Conservation (phyloP, 2,329 filamentous ascomycete species). For the Aspergillus sp. region DNA sequence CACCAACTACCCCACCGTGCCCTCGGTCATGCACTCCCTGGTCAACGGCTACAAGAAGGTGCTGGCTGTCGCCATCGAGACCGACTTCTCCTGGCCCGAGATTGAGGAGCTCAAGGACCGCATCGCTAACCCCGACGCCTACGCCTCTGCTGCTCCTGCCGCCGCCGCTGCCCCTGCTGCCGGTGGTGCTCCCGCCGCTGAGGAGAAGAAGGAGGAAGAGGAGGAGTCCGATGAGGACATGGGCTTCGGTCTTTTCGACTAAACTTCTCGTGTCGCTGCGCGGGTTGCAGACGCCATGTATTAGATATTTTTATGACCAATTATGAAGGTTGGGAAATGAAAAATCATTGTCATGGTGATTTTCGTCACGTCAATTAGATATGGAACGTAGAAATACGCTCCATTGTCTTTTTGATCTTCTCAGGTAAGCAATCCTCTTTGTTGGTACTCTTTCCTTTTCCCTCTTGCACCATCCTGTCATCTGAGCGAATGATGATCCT, state of each 20-base stretch:
- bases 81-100: slow-evolving; percentile 89
- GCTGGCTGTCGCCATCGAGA: slow-evolving; percentile 77
- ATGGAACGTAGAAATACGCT: slow-evolving; percentile 34
- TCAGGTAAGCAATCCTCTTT: slow-evolving; percentile 22
- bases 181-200: slow-evolving; percentile 51
- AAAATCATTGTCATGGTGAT: slow-evolving; percentile 28
- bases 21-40: slow-evolving; percentile 92
- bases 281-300: slow-evolving; percentile 35
- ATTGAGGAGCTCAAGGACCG: slow-evolving; percentile 99
- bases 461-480: no score
- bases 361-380: slow-evolving; percentile 20
- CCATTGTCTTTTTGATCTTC: slow-evolving; percentile 25
- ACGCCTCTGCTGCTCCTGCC: slow-evolving; percentile 76
- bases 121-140: slow-evolving; percentile 97
- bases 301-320: slow-evolving; percentile 34
- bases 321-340: slow-evolving; percentile 33
- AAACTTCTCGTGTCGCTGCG: slow-evolving; percentile 34
- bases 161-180: slow-evolving; percentile 55
- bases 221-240: slow-evolving; percentile 62
- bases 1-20: slow-evolving; percentile 90
- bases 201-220: slow-evolving; percentile 60
- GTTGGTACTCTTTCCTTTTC: background rate
- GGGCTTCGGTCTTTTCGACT: slow-evolving; percentile 78
- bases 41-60: slow-evolving; percentile 99
- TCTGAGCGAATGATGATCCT: slow-evolving; percentile 56